Evolutionary conservation across 2,329 filamentous ascomycete species (phyloP).

Genomic region (Alternaria novae-zelandiae): DNA sequence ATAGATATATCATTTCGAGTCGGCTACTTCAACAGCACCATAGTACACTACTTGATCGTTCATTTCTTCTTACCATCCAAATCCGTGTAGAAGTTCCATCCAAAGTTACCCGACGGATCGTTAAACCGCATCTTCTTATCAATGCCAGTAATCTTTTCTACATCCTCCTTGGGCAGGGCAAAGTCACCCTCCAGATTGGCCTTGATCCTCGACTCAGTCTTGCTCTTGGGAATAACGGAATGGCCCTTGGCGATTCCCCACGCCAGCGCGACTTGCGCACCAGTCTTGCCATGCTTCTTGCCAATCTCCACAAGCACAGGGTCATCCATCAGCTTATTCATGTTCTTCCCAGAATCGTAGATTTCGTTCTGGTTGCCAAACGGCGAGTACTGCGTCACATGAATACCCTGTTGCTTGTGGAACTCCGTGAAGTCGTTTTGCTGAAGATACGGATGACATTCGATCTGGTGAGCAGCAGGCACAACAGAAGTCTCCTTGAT

Average conservation of each 20-base stretch:
- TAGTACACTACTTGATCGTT: not conserved
- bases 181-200: constrained; percentile 65
- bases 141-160: constrained; percentile 65
- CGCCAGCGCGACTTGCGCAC: constrained; percentile 83
- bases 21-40: not conserved
- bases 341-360: constrained; percentile 38
- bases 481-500: constrained; percentile 51
- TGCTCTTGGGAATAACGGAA: constrained; percentile 44
- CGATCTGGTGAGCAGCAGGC: constrained; percentile 42
- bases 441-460: constrained; percentile 41
- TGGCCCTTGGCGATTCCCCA: constrained; percentile 76
- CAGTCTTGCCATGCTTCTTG: constrained; percentile 68
- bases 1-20: not conserved
- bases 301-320: constrained; percentile 71
- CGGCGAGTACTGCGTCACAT: constrained; percentile 44
- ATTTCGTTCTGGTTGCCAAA: constrained; percentile 45
- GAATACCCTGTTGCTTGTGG: constrained; percentile 39
- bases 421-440: constrained; percentile 34
- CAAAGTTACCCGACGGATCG: constrained; percentile 63
- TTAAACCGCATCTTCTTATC: constrained; percentile 70
- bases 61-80: constrained; percentile 57
- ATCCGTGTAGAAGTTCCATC: constrained; percentile 64
- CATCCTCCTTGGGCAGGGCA: constrained; percentile 72
- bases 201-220: constrained; percentile 40
- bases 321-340: constrained; percentile 53